These are phyloP conservation scores for Delonix regia DNA, from an alignment of 306 rosid genomes.

Conservation along the genomic window DNA sequence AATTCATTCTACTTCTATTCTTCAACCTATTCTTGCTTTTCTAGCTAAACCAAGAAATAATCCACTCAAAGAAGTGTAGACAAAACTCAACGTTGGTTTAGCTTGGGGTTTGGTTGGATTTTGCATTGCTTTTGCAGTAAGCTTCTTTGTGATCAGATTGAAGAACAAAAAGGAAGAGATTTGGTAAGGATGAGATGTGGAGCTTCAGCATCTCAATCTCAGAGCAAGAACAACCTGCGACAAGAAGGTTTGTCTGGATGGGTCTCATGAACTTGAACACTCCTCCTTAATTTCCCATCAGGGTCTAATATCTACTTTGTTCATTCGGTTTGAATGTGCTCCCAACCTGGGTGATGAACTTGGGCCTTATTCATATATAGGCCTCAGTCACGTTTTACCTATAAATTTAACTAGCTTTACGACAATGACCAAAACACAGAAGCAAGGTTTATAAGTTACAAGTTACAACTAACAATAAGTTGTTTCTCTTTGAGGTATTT, in stretches of 20 bases:
- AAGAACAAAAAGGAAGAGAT: slow-evolving; percentile 57
- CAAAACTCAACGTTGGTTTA: slow-evolving; percentile 52
- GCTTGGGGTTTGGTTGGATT: slow-evolving; percentile 54
- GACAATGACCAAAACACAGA: no score
- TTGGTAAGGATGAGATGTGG: slow-evolving; percentile 61
- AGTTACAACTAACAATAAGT: no score
- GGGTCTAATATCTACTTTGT: no score
- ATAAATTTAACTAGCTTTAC: no score
- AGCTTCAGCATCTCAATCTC: slow-evolving; percentile 78
- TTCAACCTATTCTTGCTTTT: slow-evolving; percentile 55
- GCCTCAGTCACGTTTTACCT: no score
- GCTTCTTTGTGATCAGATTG: slow-evolving; percentile 51
- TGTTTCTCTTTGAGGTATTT: no score
- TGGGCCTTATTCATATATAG: no score
- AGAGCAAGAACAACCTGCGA: slow-evolving; percentile 83
- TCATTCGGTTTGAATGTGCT: no score
- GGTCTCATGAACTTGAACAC: slow-evolving; percentile 41
- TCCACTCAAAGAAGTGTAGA: slow-evolving; percentile 57
- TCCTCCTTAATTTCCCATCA: no score
- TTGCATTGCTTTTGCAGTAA: slow-evolving; percentile 53
- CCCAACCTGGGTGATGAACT: no score
- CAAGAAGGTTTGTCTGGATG: slow-evolving; percentile 85
- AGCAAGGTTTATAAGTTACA: no score
- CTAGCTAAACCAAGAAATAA: slow-evolving; percentile 48
- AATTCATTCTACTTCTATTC: slow-evolving; percentile 68